These are phyloP conservation scores for Podosphaera fusca DNA, from an alignment of 2,329 filamentous ascomycete genomes.

Conservation along the genomic window DNA sequence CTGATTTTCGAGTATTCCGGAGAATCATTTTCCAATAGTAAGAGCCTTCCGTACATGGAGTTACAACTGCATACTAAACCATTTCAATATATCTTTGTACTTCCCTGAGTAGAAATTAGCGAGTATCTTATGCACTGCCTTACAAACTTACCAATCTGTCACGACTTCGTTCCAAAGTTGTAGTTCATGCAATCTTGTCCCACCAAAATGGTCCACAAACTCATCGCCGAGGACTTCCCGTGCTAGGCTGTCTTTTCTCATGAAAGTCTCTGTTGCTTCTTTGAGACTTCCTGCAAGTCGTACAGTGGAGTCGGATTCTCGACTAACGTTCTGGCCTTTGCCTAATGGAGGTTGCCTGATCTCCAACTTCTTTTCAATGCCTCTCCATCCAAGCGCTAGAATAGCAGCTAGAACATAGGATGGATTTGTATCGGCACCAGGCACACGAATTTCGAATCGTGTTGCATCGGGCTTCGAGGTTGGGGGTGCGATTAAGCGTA, in stretches of 20 bases:
- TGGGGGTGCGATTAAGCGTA: constrained; percentile 74
- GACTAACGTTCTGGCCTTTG: constrained; percentile 63
- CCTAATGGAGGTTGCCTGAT: constrained; percentile 65
- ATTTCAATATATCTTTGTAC: constrained; percentile 58
- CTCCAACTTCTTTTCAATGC: constrained; percentile 75
- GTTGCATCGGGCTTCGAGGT: constrained; percentile 68
- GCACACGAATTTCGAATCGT: constrained; percentile 76
- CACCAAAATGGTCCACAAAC: constrained; percentile 89
- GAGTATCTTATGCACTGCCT: neutral
- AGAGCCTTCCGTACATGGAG: too few relatives aligned
- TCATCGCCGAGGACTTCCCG: constrained; percentile 81
- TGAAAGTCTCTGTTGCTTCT: constrained; percentile 65
- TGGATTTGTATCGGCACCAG: constrained; percentile 83
- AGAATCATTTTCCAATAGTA: too few relatives aligned
- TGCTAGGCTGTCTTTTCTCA: constrained; percentile 59
- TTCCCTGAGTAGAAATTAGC: constrained; percentile 29
- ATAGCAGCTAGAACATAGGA: constrained; percentile 73
- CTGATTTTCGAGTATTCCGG: too few relatives aligned
- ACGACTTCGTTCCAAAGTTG: constrained; percentile 86
- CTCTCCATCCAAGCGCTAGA: constrained; percentile 70
- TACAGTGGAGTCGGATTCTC: constrained; percentile 44
- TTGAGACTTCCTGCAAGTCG: constrained; percentile 65
- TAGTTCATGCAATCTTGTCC: constrained; percentile 79
- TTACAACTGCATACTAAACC: constrained; percentile 7
- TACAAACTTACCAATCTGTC: constrained; percentile 59